Evolutionary conservation across 1,284 basidiomycete species (phyloP).

Genomic region (Austroboletus olivaceoglutinosus): DNA sequence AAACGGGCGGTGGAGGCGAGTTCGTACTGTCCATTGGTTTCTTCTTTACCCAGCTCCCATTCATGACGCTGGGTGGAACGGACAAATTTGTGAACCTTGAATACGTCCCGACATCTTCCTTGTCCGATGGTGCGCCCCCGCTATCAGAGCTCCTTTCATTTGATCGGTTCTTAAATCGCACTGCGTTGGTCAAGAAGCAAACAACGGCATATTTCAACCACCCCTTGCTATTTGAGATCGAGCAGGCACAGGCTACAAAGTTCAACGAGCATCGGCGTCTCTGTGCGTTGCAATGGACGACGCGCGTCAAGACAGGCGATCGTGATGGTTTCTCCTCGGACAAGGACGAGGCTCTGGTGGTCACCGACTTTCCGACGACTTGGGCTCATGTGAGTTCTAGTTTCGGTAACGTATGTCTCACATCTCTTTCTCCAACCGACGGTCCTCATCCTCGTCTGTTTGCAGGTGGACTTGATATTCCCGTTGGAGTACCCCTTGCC

Average conservation of each 20-base stretch:
- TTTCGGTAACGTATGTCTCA: neutral
- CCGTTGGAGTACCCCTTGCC: conserved; percentile 27
- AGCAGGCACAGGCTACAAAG: conserved; percentile 25
- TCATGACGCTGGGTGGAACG: conserved; percentile 45
- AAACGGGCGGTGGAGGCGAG: conserved; percentile 44
- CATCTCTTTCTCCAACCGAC: neutral
- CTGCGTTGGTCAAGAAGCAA: conserved; percentile 39
- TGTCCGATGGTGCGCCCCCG: conserved; percentile 39
- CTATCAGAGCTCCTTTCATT: conserved; percentile 43
- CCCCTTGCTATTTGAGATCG: conserved; percentile 52
- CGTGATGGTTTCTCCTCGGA: neutral
- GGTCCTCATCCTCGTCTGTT: neutral
- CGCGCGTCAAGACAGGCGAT: neutral
- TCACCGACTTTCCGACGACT: conserved; percentile 7
- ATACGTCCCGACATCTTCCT: conserved; percentile 1
- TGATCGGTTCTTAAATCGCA: conserved; percentile 47
- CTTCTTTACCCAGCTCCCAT: conserved; percentile 46
- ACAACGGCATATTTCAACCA: conserved; percentile 36
- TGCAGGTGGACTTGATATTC: conserved; percentile 13
- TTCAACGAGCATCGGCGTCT: conserved; percentile 30
- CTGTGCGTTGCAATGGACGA: conserved; percentile 17
- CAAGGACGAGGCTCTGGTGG: neutral
- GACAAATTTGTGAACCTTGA: neutral
- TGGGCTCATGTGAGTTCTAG: neutral
- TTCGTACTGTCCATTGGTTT: conserved; percentile 45